Evolutionary conservation across 768 basidiomycete species (phyloP).

Genomic region (Solioccasus polychromus): DNA sequence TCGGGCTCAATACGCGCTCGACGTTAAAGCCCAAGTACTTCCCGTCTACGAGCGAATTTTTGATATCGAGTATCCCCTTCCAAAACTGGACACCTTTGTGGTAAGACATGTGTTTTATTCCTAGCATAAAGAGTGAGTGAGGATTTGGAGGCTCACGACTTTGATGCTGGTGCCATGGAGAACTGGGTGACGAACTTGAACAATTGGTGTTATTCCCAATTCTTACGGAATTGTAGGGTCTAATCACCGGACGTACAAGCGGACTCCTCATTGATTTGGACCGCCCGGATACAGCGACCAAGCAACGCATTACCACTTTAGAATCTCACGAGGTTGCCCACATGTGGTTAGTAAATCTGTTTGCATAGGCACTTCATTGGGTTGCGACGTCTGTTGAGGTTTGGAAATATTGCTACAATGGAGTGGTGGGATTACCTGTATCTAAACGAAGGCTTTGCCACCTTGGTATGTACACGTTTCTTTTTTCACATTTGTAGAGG

Average conservation of each 20-base stretch:
- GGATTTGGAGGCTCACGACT: conserved; percentile 70
- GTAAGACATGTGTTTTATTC: too few relatives aligned
- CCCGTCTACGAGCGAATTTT: conserved; percentile 93
- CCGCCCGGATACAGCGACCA: conserved; percentile 65
- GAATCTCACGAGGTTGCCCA: conserved; percentile 88
- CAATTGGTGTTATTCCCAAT: neutral
- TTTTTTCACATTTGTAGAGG: neutral
- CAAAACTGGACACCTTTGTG: conserved; percentile 92
- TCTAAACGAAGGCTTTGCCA: conserved; percentile 87
- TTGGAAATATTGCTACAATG: conserved; percentile 93
- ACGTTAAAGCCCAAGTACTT: conserved; percentile 77
- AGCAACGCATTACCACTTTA: conserved; percentile 72
- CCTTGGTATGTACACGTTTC: conserved; percentile 60
- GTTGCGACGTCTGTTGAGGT: conserved; percentile 45
- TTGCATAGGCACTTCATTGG: neutral
- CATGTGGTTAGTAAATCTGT: conserved; percentile 54
- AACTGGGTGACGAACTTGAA: conserved; percentile 57
- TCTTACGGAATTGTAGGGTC: conserved; percentile 42
- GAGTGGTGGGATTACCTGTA: conserved; percentile 88
- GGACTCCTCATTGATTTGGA: conserved; percentile 80
- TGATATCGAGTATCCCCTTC: conserved; percentile 87
- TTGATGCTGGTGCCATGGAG: conserved; percentile 92
- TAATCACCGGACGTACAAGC: conserved; percentile 86
- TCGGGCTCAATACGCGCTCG: conserved; percentile 83
- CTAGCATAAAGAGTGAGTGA: too few relatives aligned